Conservation (phyloP, 306 rosid genomes). For the Dalbergia cultrata region DNA sequence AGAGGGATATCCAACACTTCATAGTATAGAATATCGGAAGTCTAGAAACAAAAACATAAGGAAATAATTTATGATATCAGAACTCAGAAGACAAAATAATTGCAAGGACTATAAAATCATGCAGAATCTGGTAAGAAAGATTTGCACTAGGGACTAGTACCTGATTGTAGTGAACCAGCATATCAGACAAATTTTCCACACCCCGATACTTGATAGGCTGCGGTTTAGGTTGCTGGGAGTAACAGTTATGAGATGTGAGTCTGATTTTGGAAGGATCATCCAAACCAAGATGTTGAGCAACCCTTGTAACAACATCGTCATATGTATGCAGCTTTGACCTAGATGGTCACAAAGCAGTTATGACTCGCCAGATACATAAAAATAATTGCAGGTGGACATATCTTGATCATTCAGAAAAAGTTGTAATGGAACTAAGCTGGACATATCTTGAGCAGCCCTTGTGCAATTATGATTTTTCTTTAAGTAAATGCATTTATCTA, state of each 20-base stretch:
- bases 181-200: constrained; percentile 77
- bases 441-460: not conserved
- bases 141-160: constrained; percentile 44
- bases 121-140: not conserved
- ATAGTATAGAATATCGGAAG: constrained; percentile 79
- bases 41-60: constrained; percentile 43
- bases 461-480: not conserved
- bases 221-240: constrained; percentile 91
- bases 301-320: constrained; percentile 78
- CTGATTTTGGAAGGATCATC: constrained; percentile 84
- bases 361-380: not conserved
- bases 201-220: constrained; percentile 86
- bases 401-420: not conserved
- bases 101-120: not conserved
- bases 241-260: constrained; percentile 90
- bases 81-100: not conserved
- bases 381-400: not conserved
- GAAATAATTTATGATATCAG: constrained; percentile 18
- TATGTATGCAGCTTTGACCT: constrained; percentile 75
- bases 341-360: constrained; percentile 29
- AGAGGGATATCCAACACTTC: constrained; percentile 89
- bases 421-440: not conserved
- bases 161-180: constrained; percentile 85
- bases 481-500: not conserved
- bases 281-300: constrained; percentile 69